Conservation (phyloP, 495 filamentous ascomycete species). For the Neurospora sp. region DNA sequence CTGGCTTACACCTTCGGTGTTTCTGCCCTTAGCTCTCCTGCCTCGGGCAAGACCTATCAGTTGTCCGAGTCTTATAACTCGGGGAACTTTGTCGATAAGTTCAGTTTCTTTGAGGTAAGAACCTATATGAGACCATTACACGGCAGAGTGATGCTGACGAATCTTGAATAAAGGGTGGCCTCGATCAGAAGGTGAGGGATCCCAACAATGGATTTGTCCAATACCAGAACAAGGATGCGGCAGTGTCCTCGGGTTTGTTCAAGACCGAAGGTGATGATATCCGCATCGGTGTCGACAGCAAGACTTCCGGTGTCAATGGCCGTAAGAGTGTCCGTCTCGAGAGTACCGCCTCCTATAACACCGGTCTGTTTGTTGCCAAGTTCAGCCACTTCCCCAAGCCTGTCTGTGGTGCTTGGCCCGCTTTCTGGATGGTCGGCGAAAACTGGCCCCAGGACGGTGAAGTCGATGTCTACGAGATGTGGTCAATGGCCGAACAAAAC, state of each 20-base stretch:
- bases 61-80: constrained; percentile 36
- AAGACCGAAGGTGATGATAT: constrained; percentile 33
- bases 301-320: constrained; percentile 27
- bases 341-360: constrained; percentile 53
- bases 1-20: constrained; percentile 25
- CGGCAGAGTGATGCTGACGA: background rate
- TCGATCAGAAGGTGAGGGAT: constrained; percentile 30
- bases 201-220: constrained; percentile 58
- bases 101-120: constrained; percentile 37
- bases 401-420: constrained; percentile 50
- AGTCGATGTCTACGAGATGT: constrained; percentile 83
- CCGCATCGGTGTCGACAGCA: constrained; percentile 39
- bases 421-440: constrained; percentile 62
- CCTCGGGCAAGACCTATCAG: constrained; percentile 17
- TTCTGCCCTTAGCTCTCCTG: constrained; percentile 10
- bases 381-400: constrained; percentile 60
- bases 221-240: constrained; percentile 45
- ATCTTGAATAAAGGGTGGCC: background rate
- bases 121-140: background rate
- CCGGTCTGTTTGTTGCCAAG: constrained; percentile 62
- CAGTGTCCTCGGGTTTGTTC: constrained; percentile 45
- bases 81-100: constrained; percentile 44
- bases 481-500: constrained; percentile 56
- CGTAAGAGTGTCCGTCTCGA: constrained; percentile 59
- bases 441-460: constrained; percentile 74